Percentiles rank a stretch among this genome's conserved stretches.
phyloP scores from a whole-genome alignment of 192 early-diverging fungal genomes.

The Ramicandelaber brevisporus region DNA sequence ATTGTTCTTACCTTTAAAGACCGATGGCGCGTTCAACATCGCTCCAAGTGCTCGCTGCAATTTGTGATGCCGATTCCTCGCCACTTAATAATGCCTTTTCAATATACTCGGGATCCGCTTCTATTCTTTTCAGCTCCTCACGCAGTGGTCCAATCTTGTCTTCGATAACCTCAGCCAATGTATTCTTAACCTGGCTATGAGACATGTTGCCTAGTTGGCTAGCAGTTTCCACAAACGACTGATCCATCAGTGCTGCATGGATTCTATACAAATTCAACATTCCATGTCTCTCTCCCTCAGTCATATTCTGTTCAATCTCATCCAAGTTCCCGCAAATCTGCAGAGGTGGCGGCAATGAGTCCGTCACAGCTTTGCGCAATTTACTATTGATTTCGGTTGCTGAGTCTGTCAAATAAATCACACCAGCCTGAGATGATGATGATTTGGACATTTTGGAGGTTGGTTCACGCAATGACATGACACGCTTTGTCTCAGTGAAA shows the following conservation, averaged over 20 bases:
- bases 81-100: conserved; percentile 32
- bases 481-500: conserved; percentile 33
- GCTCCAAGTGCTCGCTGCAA: conserved; percentile 26
- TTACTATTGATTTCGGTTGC: neutral
- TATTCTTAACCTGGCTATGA: conserved; percentile 48
- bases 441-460: conserved; percentile 75
- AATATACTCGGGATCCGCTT: conserved; percentile 29
- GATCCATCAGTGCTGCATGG: conserved; percentile 4
- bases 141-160: conserved; percentile 34
- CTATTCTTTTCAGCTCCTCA: conserved; percentile 24
- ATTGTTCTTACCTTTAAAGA: too few species aligned
- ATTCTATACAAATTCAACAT: neutral
- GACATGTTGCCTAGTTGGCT: conserved; percentile 15
- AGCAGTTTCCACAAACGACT: conserved; percentile 17
- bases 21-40: conserved; percentile 10
- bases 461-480: conserved; percentile 68
- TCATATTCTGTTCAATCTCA: neutral
- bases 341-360: neutral
- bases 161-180: conserved; percentile 33
- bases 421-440: neutral
- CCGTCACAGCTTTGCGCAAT: neutral
- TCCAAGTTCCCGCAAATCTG: neutral
- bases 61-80: conserved; percentile 27
- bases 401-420: neutral
- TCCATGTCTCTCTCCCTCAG: conserved; percentile 2